Evolutionary conservation across 2,329 filamentous ascomycete species (phyloP), one percentile per base, ranked within the genome.

Genomic region (Penicillium sp.): DNA sequence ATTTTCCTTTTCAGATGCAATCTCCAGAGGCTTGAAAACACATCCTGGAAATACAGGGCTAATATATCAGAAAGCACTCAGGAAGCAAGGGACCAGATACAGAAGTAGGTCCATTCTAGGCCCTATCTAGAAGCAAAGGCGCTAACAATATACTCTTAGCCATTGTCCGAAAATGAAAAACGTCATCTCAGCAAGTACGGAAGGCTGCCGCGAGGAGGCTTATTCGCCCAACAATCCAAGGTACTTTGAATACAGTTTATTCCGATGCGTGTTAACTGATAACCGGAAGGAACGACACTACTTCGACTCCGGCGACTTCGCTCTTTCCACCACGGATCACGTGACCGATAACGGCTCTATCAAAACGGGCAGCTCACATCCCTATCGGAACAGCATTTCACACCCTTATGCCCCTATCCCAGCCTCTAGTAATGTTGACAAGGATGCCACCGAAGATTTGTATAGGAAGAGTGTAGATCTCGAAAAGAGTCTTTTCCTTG

Each of bases 251-350:
- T 42, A 47, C 39, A 42, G n/a, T 39, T 36, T 51, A 40, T n/a
- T 44, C 10, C 46, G 24, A 54, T 38, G 21, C 32, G 32, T 36
- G 22, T 32, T 56, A 47, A 62, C 21, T 38, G 18, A 16, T 8
- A 36, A 51, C 42, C 16, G 8, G 32, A 51, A 70, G 66, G 49
- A 67, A 48, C 62, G 63, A 32, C 63, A 36, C 7, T 68, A 68
- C 53, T 70, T 68, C 46, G 67, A 70, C 36, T 69, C 67, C 7
- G 66, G 65, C 32, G 67, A 70, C 50, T 65, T 60, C 16, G 66
- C 67, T 47, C 58, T 69, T 56, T 64, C 65, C 18, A 52, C 63
- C 29, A 55, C 62, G 43, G 27, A 63, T 34, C 53, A 39, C 21
- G 55, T 48, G 34, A 68, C 66, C 22, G 60, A 68, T 49, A 52